Conservation (phyloP, 352 stramenopile genomes). For the Blastocystis sp. region DNA sequence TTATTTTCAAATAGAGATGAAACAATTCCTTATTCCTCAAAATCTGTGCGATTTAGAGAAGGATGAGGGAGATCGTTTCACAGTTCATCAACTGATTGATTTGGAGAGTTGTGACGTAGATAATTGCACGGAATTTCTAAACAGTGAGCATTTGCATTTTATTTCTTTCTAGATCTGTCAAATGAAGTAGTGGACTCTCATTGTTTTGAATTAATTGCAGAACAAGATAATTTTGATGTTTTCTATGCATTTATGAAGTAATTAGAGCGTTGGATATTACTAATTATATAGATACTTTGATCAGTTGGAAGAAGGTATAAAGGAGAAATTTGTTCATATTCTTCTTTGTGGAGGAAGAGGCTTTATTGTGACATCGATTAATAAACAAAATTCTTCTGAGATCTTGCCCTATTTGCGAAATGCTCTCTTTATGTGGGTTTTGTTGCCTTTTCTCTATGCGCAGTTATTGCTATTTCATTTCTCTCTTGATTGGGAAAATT, state of each 20-base stretch:
- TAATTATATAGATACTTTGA: slow-evolving; percentile 39
- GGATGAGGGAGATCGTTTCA: neutral
- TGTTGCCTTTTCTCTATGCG: neutral
- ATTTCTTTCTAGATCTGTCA: neutral
- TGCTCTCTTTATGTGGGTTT: slow-evolving; percentile 6
- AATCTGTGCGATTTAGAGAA: slow-evolving; percentile 22
- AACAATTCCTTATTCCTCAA: slow-evolving; percentile 14
- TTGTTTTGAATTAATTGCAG: slow-evolving; percentile 42
- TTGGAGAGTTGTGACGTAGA: slow-evolving; percentile 13
- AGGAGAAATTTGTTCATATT: neutral
- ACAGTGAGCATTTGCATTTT: neutral
- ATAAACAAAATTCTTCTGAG: neutral
- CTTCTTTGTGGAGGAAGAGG: slow-evolving; percentile 16
- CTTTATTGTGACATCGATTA: slow-evolving; percentile 4
- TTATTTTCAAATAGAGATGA: slow-evolving; percentile 13
- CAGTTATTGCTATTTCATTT: slow-evolving; percentile 44
- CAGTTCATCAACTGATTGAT: neutral
- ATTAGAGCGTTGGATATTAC: neutral
- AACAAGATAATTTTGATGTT: slow-evolving; percentile 23
- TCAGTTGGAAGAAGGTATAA: neutral
- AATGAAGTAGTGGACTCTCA: slow-evolving; percentile 20
- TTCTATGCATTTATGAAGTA: slow-evolving; percentile 34
- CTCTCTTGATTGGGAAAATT: slow-evolving; percentile 12
- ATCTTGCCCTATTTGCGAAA: neutral
- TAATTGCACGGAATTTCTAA: neutral